These are phyloP conservation scores for Scheffersomyces stipitis DNA, from an alignment of 805 yeast species.

Conservation along the genomic window DNA sequence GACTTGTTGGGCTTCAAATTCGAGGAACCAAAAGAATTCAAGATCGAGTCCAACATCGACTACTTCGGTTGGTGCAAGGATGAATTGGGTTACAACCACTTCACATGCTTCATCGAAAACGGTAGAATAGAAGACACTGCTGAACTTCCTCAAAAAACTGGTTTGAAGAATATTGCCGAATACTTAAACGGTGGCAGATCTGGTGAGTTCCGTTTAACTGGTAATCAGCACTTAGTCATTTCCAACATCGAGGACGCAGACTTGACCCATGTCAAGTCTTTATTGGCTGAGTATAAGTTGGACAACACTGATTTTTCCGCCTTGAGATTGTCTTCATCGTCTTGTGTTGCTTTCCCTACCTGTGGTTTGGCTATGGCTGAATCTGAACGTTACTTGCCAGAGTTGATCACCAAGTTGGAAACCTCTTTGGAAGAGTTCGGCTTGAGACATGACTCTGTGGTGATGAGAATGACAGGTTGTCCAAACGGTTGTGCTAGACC, in stretches of 20 bases:
- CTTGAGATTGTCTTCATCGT: conserved; percentile 85
- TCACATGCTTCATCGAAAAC: conserved; percentile 91
- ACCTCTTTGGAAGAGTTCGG: conserved; percentile 88
- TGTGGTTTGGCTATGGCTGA: conserved; percentile 99
- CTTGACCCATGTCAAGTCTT: conserved; percentile 56
- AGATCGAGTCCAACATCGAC: conserved; percentile 85
- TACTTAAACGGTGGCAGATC: conserved; percentile 53
- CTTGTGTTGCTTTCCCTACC: conserved; percentile 98
- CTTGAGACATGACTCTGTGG: conserved; percentile 88
- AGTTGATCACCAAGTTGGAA: conserved; percentile 77
- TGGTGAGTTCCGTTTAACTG: conserved; percentile 91
- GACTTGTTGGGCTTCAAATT: conserved; percentile 77
- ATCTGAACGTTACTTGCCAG: conserved; percentile 89
- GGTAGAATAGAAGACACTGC: conserved; percentile 95
- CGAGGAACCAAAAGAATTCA: conserved; percentile 66
- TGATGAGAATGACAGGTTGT: conserved; percentile 98
- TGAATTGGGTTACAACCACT: conserved; percentile 80
- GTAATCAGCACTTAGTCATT: conserved; percentile 88
- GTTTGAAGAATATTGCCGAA: conserved; percentile 76
- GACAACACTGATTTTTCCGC: conserved; percentile 84
- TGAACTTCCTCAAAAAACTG: conserved; percentile 86
- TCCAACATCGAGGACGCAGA: conserved; percentile 72
- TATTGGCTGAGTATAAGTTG: conserved; percentile 71
- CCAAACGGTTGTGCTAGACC: conserved; percentile 99
- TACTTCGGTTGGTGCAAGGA: conserved; percentile 93